Evolutionary conservation across 1,284 basidiomycete species (phyloP), one percentile per base, ranked within the genome.

Genomic region (Marasmius sp.): DNA sequence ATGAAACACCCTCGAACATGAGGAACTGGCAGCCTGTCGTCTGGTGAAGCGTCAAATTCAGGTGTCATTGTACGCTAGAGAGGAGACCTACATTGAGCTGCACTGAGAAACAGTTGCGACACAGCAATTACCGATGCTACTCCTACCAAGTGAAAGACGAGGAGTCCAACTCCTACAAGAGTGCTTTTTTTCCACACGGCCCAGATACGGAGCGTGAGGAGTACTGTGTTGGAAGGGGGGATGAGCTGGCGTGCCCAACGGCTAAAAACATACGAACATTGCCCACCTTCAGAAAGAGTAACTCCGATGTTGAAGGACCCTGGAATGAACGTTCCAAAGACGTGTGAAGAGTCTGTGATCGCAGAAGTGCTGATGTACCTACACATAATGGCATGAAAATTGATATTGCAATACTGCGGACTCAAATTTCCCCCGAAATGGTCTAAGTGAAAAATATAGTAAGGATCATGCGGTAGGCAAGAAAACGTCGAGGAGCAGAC

Each of bases 1-100:
- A 54, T 34, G 52, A 54, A 54, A 36, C 52, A 54, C 12, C 52
- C 52, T 18, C 52, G 34, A n/a, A 54, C 38, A n/a, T 54, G 27
- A 3, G 52, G 34, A 6, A 47, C n/a, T n/a, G 45, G 45, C 8
- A 47, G 11, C 8, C 1, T n/a, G 9, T 47, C 16, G 6, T 18
- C 45, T 47, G 45, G 14, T 47, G 45, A 20, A 47, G 20, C 16
- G 8, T n/a, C 16, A 14, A 2, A 20, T 2, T 47, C 11, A 18
- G 14, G 2, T 4, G 7, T n/a, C n/a, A 1, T 18, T 2, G 45
- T 10, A 20, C 16, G 2, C 45, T n/a, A 11, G 45, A 6, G 45
- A 10, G 6, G 16, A n/a, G 20, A 47, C 45, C 14, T n/a, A 47
- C 45, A 47, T 8, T n/a, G n/a, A 16, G 16, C 20, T 16, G 16